Evolutionary conservation across 106 monocot genomes (phyloP), one percentile per base, ranked within the genome.

Genomic region (Dioscorea dumetorum): DNA sequence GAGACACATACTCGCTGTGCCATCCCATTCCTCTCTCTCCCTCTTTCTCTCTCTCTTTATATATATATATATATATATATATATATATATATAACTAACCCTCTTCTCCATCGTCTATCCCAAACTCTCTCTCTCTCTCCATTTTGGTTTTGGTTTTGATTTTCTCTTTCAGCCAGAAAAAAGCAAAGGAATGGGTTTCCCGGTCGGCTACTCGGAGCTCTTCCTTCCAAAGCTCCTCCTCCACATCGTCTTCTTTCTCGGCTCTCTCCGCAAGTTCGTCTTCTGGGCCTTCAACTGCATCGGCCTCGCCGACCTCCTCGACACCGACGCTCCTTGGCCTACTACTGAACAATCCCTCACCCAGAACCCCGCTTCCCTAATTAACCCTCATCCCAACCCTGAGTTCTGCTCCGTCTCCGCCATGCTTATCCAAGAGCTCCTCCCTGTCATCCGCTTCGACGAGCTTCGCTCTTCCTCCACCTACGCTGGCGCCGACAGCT

Each of bases 151-250:
- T 28, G 3, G 3, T 28, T 28, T 28, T 28, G 28, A 3, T 1
- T 1, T 28, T 28, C 3, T 3, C 28, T 28, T 28, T 3, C 41
- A 41, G 0, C 41, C 6, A 41, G 0, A 41, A 41, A 0, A 6
- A 41, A 0, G 3, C 2, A 41, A 8, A 41, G 6, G 22, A 31
- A 88, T 88, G 88, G 88, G 88, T 0, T 88, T 88, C 15, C 81
- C 84, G 0, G 60, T 88, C 15, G 88, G 81, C 28, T 88, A 76
- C 76, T 73, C 87, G 11, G 83, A 84, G 60, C 72, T 83, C 33
- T 61, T 80, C 61, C 61, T 88, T 61, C 87, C 87, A 0, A 77
- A 62, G 16, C 49, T 84, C 31, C 67, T 81, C 24, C 72, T 88
- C 62, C 81, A 79, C 5, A 34, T 81, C 8, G 58, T 80, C 62